Evolutionary conservation across 345 rosid genomes (phyloP).

Genomic region (thale cress (Arabidopsis thaliana)): TAIR10.1 NC_003075.7:15673501-15674000

Average conservation of each 20-base stretch:
- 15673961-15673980: too few species aligned
- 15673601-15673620: neutral
- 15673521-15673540: too few species aligned
- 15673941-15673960: neutral
- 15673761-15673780: neutral
- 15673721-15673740: neutral
- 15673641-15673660: neutral
- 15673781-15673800: neutral
- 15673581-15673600: conserved; percentile 30
- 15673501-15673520: too few species aligned
- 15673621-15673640: neutral
- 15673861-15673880: neutral
- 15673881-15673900: neutral
- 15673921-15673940: neutral
- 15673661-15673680: neutral
- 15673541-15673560: neutral
- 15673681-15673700: neutral
- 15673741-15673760: too few species aligned
- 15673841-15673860: neutral
- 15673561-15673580: conserved; percentile 21
- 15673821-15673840: neutral
- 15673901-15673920: neutral
- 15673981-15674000: too few species aligned
- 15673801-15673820: neutral
- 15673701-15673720: conserved; percentile 2